Conservation (phyloP, 164 flowering plant genomes). For the Litsea cubeba region DNA sequence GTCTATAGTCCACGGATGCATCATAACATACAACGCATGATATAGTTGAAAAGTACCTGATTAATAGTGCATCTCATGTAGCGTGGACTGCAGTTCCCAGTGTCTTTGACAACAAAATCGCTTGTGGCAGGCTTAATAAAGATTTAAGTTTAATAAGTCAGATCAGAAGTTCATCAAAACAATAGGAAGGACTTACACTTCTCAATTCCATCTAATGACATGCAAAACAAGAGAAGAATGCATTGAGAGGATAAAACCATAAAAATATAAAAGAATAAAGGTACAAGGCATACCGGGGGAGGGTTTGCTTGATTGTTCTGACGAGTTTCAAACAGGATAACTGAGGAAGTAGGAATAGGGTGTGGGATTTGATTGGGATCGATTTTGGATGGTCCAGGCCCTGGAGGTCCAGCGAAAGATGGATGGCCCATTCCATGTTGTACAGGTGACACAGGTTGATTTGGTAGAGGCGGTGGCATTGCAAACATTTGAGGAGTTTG, state of each 20-base stretch:
- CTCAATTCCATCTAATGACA: neutral
- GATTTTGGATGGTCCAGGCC: constrained; percentile 66
- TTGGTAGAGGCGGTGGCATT: constrained; percentile 51
- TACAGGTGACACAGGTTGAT: constrained; percentile 54
- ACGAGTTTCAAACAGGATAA: constrained; percentile 69
- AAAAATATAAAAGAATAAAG: too few relatives aligned
- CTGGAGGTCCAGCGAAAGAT: constrained; percentile 41
- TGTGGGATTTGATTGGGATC: constrained; percentile 96
- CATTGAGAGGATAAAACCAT: too few relatives aligned
- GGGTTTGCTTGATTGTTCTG: constrained; percentile 72
- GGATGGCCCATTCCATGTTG: constrained; percentile 58
- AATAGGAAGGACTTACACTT: neutral
- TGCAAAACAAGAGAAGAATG: neutral
- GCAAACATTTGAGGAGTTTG: constrained; percentile 76
- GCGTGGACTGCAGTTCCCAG: constrained; percentile 98
- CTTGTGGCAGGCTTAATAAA: constrained; percentile 77
- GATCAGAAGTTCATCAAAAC: neutral
- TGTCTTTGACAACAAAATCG: constrained; percentile 80
- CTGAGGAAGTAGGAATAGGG: constrained; percentile 61
- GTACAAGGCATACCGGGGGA: constrained; percentile 64
- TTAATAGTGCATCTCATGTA: constrained; percentile 90
- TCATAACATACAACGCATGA: neutral
- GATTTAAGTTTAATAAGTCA: constrained; percentile 6
- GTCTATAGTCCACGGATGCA: neutral
- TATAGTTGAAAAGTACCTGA: constrained; percentile 53